Evolutionary conservation across 768 basidiomycete species (phyloP).

Genomic region (Lentinula detonsa): DNA sequence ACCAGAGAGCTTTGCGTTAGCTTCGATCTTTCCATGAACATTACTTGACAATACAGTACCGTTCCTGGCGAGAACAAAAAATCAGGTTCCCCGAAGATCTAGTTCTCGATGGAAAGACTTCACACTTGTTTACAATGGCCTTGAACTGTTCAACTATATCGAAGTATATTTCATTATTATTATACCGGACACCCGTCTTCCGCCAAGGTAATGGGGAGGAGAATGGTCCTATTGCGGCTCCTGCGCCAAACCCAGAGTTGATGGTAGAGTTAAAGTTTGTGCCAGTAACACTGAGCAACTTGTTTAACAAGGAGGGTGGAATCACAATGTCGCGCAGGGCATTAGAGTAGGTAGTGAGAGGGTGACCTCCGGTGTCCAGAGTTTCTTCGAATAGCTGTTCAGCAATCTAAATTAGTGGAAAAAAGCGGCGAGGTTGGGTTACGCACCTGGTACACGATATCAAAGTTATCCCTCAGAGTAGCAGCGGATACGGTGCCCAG

Average conservation of each 20-base stretch:
- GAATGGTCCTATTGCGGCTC: slow-evolving; percentile 47
- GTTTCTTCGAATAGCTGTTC: slow-evolving; percentile 87
- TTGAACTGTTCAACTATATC: slow-evolving; percentile 81
- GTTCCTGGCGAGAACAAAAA: slow-evolving; percentile 36
- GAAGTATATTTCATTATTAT: slow-evolving; percentile 90
- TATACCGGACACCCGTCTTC: slow-evolving; percentile 74
- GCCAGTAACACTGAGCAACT: slow-evolving; percentile 50
- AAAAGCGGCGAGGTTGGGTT: not conserved
- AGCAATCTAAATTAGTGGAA: slow-evolving; percentile 6
- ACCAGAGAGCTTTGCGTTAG: slow-evolving; percentile 77
- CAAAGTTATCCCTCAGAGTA: slow-evolving; percentile 86
- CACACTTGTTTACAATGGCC: slow-evolving; percentile 71
- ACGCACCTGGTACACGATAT: slow-evolving; percentile 87
- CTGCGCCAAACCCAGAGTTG: slow-evolving; percentile 33
- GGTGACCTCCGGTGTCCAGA: slow-evolving; percentile 89
- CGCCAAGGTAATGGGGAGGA: slow-evolving; percentile 94
- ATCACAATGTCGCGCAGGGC: slow-evolving; percentile 91
- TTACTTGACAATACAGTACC: slow-evolving; percentile 60
- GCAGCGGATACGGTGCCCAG: slow-evolving; percentile 79
- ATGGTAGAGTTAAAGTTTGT: slow-evolving; percentile 41
- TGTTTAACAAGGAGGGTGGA: slow-evolving; percentile 81
- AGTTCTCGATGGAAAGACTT: slow-evolving; percentile 13
- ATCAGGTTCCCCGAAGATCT: not conserved
- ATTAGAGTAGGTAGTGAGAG: slow-evolving; percentile 85
- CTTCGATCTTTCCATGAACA: slow-evolving; percentile 74